phyloP scores from a whole-genome alignment of 371 early-diverging fungal genomes.

The Mortierella sp. region DNA sequence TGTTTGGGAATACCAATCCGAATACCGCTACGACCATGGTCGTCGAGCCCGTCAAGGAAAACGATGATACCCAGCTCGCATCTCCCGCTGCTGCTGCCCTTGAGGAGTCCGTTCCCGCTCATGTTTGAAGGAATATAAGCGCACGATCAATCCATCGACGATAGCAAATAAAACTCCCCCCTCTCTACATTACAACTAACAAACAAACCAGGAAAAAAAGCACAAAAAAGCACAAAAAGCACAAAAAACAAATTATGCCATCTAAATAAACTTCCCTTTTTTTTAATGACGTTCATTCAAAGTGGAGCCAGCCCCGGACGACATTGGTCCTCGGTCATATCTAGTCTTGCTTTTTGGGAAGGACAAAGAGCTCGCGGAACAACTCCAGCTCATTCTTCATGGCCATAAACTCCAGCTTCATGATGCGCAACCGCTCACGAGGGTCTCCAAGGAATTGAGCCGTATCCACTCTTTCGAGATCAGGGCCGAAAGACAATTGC shows the following conservation, averaged over 20 bases:
- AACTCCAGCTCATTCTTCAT: conserved; percentile 30
- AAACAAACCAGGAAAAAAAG: no score
- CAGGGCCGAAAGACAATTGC: conserved; percentile 24
- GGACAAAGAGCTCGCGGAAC: conserved; percentile 9
- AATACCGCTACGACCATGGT: not conserved
- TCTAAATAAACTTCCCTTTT: no score
- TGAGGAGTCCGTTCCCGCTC: not conserved
- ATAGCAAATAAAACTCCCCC: no score
- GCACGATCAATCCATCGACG: no score
- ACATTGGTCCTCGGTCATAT: no score
- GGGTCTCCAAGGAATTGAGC: conserved; percentile 25
- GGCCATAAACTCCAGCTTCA: conserved; percentile 31
- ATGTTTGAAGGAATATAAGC: not conserved
- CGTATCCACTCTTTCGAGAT: conserved; percentile 29
- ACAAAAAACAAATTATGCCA: no score
- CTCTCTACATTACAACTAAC: no score
- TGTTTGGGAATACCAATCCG: conserved; percentile 18
- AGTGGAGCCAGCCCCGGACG: no score
- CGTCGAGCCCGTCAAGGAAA: not conserved
- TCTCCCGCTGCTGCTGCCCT: not conserved
- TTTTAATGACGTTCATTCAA: no score
- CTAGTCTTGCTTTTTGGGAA: not conserved
- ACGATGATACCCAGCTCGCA: not conserved
- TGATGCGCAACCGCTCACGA: conserved; percentile 23
- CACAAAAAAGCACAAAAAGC: no score